phyloP scores from a whole-genome alignment of 805 yeast genomes.

The Saturnispora ahearnii region DNA sequence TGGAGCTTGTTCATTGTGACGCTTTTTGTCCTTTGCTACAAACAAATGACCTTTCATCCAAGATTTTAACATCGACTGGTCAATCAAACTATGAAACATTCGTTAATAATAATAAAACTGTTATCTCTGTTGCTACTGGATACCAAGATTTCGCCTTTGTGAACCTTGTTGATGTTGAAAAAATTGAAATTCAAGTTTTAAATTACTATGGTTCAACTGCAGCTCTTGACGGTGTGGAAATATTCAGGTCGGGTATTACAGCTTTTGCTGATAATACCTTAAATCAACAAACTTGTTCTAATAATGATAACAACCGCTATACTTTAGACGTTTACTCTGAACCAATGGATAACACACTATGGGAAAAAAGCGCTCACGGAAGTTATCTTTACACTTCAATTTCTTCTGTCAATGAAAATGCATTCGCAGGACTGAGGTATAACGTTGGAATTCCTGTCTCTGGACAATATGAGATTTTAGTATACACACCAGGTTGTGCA shows the following conservation, averaged over 20 bases:
- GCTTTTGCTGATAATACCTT: constrained; percentile 69
- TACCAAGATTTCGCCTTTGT: constrained; percentile 80
- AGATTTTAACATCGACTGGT: not conserved
- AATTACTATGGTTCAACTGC: constrained; percentile 64
- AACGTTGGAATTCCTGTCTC: constrained; percentile 61
- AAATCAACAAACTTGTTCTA: constrained; percentile 30
- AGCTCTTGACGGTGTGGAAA: constrained; percentile 62
- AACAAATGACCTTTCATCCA: constrained; percentile 25
- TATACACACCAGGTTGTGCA: constrained; percentile 84
- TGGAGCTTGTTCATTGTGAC: constrained; percentile 58
- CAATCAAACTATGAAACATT: constrained; percentile 11
- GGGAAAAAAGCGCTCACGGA: constrained; percentile 18
- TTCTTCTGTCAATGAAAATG: constrained; percentile 21
- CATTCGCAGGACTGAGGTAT: constrained; percentile 38
- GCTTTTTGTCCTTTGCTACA: constrained; percentile 77
- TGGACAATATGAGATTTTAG: constrained; percentile 63
- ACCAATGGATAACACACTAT: constrained; percentile 15
- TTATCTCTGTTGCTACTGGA: constrained; percentile 19
- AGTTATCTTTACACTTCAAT: constrained; percentile 22
- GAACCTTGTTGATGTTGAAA: constrained; percentile 50
- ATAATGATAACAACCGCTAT: constrained; percentile 1
- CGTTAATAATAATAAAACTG: constrained; percentile 14
- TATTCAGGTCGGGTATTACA: constrained; percentile 50
- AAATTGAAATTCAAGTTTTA: constrained; percentile 54
- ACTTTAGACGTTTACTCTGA: constrained; percentile 9